Base-by-base conservation (phyloP, 306 rosid species). In the Erythrophleum fordii region DNA sequence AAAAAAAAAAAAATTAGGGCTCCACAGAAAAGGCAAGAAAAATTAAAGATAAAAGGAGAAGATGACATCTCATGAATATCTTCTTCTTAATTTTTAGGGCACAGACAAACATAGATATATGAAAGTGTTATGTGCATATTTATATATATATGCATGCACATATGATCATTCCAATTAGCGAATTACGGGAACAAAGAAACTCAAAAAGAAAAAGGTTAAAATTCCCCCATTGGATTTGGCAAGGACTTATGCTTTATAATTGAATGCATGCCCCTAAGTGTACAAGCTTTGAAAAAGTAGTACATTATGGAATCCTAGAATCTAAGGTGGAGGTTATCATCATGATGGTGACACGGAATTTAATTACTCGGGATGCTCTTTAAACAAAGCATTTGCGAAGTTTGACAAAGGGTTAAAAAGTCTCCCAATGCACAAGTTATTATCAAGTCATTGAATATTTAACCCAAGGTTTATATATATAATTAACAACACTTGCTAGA, bases 311-410 rank as follows among this genome's bases (percentile, higher is more conserved):
- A 53, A 73, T 65, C 77, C 79, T 59, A 65, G 25, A 84, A 65
- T 62, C 68, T 58, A 55, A 58, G 73, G 80, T 65, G 77, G 76
- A 69, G 69, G 62, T 75, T 79, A 82, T 65, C 44, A 28, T 31
- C 72, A 31, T 72, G 89, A 82, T 85, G 52, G 69, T 78, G 89
- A 85, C 89, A 51, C 37, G 25, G 22, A 82, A 55, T 51, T 75
- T 18, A 56, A 81, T 77, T 77, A 46, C 66, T 77, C 29, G 65
- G 76, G 44, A 45, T 76, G 61, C 39, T 81, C 68, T 71, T 22
- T 20, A 56, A 16, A 56, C 42, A 64, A 77, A 80, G 22, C 80
- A 76, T 65, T 26, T 14, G 22, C 65, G 37, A 37, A 59, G 78
- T 39, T 42, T 69, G 26, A 83, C 22, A 69, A 1, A 41, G 10